A percentile compares a stretch with the other conserved stretches of the same genome.
Conservation (phyloP, 2,329 filamentous ascomycete species). For the Didymella pomorum region DNA sequence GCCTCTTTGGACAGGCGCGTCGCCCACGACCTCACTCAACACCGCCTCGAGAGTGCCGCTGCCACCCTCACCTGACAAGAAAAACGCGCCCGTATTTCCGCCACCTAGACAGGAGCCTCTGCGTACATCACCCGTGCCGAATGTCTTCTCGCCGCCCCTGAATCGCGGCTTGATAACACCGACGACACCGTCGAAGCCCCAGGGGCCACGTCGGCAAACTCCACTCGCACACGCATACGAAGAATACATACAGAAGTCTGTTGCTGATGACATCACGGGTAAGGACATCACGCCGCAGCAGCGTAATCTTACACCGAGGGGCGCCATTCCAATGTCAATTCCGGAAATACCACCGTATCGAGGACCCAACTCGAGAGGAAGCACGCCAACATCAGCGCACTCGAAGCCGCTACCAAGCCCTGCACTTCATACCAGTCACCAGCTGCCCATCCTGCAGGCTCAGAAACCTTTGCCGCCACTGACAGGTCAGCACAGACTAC, state of each 20-base stretch:
- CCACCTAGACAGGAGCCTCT: conserved; percentile 37
- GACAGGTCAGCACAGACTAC: conserved; percentile 36
- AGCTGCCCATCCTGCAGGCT: conserved; percentile 10
- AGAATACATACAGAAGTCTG: conserved; percentile 59
- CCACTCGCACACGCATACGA: conserved; percentile 51
- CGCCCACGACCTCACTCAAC: conserved; percentile 51
- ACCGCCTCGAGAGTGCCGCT: conserved; percentile 55
- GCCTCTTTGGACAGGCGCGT: conserved; percentile 42
- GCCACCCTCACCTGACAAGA: conserved; percentile 57
- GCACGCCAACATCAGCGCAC: conserved; percentile 23
- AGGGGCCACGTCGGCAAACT: conserved; percentile 44
- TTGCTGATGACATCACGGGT: conserved; percentile 52
- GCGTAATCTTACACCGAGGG: conserved; percentile 42
- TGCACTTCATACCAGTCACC: conserved; percentile 12
- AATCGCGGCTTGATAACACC: conserved; percentile 42
- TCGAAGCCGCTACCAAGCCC: conserved; percentile 35
- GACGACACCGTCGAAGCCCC: conserved; percentile 44
- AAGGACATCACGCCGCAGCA: conserved; percentile 49
- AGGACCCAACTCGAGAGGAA: conserved; percentile 30
- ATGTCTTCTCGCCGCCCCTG: conserved; percentile 42
- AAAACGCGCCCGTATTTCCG: conserved; percentile 42
- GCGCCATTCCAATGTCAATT: conserved; percentile 44
- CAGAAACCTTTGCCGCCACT: conserved; percentile 34
- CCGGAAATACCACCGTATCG: conserved; percentile 48
- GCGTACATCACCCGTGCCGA: conserved; percentile 45